Conservation (phyloP, 202 grass and related monocot genomes). For the Thinopyrum obtusiflorum region DNA sequence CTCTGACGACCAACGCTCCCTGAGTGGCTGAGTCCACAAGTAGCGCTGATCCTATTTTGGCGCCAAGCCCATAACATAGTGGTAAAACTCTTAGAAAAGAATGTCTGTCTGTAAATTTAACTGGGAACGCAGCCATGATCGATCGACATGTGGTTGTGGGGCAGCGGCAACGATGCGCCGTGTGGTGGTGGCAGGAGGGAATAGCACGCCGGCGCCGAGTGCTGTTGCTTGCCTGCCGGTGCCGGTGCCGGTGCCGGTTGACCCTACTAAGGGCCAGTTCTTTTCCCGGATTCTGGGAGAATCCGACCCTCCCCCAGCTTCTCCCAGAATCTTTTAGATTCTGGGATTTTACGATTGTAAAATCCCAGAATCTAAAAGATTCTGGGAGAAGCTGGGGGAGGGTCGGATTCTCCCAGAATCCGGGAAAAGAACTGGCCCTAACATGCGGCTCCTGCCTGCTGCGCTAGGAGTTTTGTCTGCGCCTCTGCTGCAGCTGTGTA, state of each 20-base stretch:
- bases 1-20: not conserved
- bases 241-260: not conserved
- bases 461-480: constrained; percentile 23
- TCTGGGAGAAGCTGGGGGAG: too few relatives aligned
- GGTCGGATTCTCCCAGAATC: too few relatives aligned
- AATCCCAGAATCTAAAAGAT: too few relatives aligned
- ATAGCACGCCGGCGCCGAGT: not conserved
- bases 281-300: too few relatives aligned
- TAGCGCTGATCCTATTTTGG: constrained; percentile 3
- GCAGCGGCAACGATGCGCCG: constrained; percentile 11
- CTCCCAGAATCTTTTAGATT: too few relatives aligned
- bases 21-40: not conserved
- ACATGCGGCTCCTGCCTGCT: constrained; percentile 29
- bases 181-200: not conserved
- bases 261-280: too few relatives aligned
- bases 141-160: not conserved
- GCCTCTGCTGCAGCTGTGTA: not conserved
- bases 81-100: not conserved
- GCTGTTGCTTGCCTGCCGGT: too few relatives aligned
- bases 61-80: not conserved
- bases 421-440: too few relatives aligned
- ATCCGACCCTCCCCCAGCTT: too few relatives aligned
- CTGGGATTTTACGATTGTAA: too few relatives aligned
- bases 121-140: constrained; percentile 16
- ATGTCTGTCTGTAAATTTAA: too few relatives aligned